A percentile compares a stretch with the other conserved stretches of the same genome.
Conservation (phyloP, 805 yeast species). For the Kodamaea laetipori region DNA sequence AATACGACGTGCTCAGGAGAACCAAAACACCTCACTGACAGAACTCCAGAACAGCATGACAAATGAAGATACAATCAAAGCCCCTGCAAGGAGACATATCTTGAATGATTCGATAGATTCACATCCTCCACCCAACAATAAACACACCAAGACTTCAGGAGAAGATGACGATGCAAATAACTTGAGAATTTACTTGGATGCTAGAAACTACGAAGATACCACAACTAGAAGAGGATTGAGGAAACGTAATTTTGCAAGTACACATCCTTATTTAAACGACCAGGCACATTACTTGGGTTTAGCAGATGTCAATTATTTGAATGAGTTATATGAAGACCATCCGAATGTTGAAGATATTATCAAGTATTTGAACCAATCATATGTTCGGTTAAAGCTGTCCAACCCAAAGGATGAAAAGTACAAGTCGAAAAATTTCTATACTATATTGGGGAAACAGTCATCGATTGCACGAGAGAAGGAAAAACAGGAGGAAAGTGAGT, state of each 20-base stretch:
- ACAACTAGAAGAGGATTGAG: constrained; percentile 32
- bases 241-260: constrained; percentile 44
- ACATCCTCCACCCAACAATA: neutral
- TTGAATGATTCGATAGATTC: neutral
- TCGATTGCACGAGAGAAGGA: constrained; percentile 15
- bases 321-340: constrained; percentile 39
- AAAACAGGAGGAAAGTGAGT: constrained; percentile 2
- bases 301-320: constrained; percentile 35
- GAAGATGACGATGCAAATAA: constrained; percentile 16
- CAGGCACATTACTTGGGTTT: constrained; percentile 47
- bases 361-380: constrained; percentile 37
- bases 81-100: constrained; percentile 4
- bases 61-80: neutral
- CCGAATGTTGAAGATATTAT: constrained; percentile 36
- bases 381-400: constrained; percentile 30
- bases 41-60: neutral
- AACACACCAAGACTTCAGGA: neutral
- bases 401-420: constrained; percentile 44
- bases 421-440: constrained; percentile 39
- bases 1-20: constrained; percentile 6
- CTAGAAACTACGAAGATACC: constrained; percentile 15
- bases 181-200: constrained; percentile 18
- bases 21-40: no score
- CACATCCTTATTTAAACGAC: constrained; percentile 48
- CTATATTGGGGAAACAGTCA: constrained; percentile 32